phyloP scores from a whole-genome alignment of 176 grass and related monocot species.

The Puya raimondii region DNA sequence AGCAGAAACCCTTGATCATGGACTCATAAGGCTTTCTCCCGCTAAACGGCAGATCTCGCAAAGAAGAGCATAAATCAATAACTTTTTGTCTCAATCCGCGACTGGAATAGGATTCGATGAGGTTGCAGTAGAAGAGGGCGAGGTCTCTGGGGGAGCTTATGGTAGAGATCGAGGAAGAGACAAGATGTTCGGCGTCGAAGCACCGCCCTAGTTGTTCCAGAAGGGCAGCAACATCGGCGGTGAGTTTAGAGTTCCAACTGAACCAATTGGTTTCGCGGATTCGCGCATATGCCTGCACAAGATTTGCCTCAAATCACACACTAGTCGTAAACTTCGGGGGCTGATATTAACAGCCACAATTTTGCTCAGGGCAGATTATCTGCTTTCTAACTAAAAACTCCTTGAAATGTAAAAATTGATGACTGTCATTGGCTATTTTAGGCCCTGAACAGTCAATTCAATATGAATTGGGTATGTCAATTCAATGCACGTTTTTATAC shows the following conservation, averaged over 20 bases:
- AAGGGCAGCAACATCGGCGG: conserved; percentile 41
- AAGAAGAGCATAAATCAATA: conserved; percentile 35
- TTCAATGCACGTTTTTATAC: no score
- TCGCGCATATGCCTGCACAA: conserved; percentile 52
- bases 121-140: conserved; percentile 64
- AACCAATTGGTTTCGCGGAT: conserved; percentile 69
- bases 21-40: conserved; percentile 34
- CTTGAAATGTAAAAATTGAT: no score
- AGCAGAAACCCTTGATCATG: conserved; percentile 65
- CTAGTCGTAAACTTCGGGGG: no score
- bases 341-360: no score
- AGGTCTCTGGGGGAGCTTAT: conserved; percentile 30
- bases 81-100: conserved; percentile 37
- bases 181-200: conserved; percentile 37
- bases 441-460: no score
- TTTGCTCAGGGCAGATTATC: no score
- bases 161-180: conserved; percentile 40
- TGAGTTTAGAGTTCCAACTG: conserved; percentile 62
- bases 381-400: no score
- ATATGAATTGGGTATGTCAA: no score
- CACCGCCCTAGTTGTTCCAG: conserved; percentile 38
- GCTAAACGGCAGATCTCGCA: conserved; percentile 29
- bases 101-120: conserved; percentile 65
- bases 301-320: not conserved
- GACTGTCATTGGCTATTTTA: no score